Evolutionary conservation across 352 stramenopile genomes (phyloP).

Genomic region (Globisporangium radiosum): DNA sequence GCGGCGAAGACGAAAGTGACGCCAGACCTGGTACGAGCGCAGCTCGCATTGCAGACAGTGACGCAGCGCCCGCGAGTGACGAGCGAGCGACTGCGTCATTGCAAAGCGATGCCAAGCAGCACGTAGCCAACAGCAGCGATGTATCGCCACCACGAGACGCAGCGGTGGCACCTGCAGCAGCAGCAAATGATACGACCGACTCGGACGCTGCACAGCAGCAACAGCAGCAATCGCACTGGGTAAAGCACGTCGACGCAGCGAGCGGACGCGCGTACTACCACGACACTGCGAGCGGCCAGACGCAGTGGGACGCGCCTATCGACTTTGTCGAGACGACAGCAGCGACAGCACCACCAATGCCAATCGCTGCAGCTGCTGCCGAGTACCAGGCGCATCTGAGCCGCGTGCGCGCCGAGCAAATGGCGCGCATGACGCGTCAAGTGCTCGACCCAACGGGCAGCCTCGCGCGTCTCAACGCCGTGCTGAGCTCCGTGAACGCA

Average conservation of each 20-base stretch:
- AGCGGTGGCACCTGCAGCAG: too few relatives aligned
- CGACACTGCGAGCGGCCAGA: slow-evolving; percentile 49
- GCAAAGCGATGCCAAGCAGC: too few relatives aligned
- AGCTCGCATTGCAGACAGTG: not conserved
- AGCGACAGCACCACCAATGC: slow-evolving; percentile 1
- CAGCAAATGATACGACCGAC: not conserved
- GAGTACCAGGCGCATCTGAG: slow-evolving; percentile 75
- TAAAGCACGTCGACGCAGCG: slow-evolving; percentile 62
- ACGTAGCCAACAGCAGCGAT: too few relatives aligned
- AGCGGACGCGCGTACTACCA: slow-evolving; percentile 75
- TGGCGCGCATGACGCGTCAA: slow-evolving; percentile 52
- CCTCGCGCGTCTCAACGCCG: slow-evolving; percentile 59
- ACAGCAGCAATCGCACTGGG: slow-evolving; percentile 26
- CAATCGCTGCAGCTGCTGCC: slow-evolving; percentile 2
- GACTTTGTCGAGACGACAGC: slow-evolving; percentile 31
- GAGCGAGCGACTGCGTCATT: slow-evolving; percentile 1
- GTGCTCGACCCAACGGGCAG: slow-evolving; percentile 64
- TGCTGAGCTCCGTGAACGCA: slow-evolving; percentile 55
- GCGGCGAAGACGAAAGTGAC: slow-evolving; percentile 11
- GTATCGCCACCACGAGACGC: too few relatives aligned
- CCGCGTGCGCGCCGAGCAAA: slow-evolving; percentile 35
- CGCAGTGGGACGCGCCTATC: slow-evolving; percentile 64
- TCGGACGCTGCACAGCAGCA: not conserved
- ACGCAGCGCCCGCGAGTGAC: slow-evolving; percentile 12
- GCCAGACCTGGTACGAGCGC: too few relatives aligned